phyloP scores from a whole-genome alignment of 1,284 basidiomycete species.

The Tilletia caries region DNA sequence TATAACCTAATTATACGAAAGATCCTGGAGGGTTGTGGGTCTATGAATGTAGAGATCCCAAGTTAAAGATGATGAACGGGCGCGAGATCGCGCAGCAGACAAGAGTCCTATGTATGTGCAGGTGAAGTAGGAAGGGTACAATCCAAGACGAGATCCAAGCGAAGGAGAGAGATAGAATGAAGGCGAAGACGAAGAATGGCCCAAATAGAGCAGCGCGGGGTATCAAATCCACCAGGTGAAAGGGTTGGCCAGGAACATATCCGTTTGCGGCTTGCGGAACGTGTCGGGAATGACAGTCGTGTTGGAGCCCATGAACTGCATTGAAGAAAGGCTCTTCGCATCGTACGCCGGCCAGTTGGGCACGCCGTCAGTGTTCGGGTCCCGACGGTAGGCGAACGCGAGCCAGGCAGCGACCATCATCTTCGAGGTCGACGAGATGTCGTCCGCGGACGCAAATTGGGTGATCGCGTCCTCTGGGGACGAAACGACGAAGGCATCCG shows the following conservation, averaged over 20 bases:
- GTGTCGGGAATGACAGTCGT: conserved; percentile 24
- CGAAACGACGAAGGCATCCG: not conserved
- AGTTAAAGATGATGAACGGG: no score
- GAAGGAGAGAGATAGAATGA: not conserved
- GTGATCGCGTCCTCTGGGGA: not conserved
- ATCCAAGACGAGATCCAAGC: not conserved
- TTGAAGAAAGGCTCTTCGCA: not conserved
- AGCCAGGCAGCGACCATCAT: conserved; percentile 12
- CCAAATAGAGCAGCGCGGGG: not conserved
- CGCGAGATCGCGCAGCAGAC: no score
- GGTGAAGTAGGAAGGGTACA: not conserved
- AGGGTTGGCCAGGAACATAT: conserved; percentile 3
- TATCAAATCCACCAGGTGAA: conserved; percentile 10
- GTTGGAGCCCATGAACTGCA: conserved; percentile 31
- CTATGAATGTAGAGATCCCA: no score
- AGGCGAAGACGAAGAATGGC: not conserved
- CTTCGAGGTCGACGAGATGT: not conserved
- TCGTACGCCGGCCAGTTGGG: conserved; percentile 12
- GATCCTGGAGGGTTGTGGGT: no score
- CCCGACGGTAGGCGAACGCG: not conserved
- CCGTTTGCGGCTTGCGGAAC: conserved; percentile 20
- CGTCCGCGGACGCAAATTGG: not conserved
- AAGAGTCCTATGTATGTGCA: not conserved
- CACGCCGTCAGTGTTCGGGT: not conserved
- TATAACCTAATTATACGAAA: not conserved